A percentile compares a stretch with the other conserved stretches of the same genome.
Conservation (phyloP, 2,329 filamentous ascomycete genomes). For the Eutypa lata region DNA sequence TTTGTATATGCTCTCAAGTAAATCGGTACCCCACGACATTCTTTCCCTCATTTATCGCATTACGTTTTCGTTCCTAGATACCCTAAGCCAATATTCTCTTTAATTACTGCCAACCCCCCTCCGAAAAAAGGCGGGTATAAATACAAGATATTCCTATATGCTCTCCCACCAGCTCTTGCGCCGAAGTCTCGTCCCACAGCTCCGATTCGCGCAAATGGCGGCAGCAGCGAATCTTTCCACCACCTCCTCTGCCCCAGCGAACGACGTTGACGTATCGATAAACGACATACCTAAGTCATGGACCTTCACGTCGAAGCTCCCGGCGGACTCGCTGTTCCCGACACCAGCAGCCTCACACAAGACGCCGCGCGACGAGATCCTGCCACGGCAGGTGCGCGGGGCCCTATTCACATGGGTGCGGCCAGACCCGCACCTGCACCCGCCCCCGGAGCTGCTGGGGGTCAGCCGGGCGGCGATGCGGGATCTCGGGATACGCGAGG, state of each 20-base stretch:
- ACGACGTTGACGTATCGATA: slow-evolving; percentile 30
- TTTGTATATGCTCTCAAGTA: neutral
- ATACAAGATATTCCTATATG: slow-evolving; percentile 23
- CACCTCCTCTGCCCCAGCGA: slow-evolving; percentile 18
- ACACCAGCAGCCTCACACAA: slow-evolving; percentile 79
- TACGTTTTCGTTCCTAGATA: too few relatives aligned
- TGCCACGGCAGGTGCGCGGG: slow-evolving; percentile 77
- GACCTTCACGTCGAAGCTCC: slow-evolving; percentile 64
- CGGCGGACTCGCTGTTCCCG: slow-evolving; percentile 73
- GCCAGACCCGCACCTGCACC: slow-evolving; percentile 69
- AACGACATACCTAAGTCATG: slow-evolving; percentile 62
- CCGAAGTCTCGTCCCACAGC: slow-evolving; percentile 25
- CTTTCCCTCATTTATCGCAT: too few relatives aligned
- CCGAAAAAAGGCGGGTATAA: too few relatives aligned
- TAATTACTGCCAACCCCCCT: too few relatives aligned
- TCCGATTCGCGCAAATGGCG: slow-evolving; percentile 29
- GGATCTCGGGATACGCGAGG: slow-evolving; percentile 72
- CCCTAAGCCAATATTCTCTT: too few relatives aligned
- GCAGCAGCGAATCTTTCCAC: slow-evolving; percentile 33
- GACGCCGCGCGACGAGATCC: slow-evolving; percentile 72
- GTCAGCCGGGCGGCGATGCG: slow-evolving; percentile 75
- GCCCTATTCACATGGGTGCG: slow-evolving; percentile 90
- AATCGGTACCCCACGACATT: too few relatives aligned
- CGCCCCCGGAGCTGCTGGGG: slow-evolving; percentile 74
- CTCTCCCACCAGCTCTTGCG: slow-evolving; percentile 29